These are phyloP conservation scores for Balansia obtecta DNA, from an alignment of 2,329 filamentous ascomycete species.

Conservation along the genomic window DNA sequence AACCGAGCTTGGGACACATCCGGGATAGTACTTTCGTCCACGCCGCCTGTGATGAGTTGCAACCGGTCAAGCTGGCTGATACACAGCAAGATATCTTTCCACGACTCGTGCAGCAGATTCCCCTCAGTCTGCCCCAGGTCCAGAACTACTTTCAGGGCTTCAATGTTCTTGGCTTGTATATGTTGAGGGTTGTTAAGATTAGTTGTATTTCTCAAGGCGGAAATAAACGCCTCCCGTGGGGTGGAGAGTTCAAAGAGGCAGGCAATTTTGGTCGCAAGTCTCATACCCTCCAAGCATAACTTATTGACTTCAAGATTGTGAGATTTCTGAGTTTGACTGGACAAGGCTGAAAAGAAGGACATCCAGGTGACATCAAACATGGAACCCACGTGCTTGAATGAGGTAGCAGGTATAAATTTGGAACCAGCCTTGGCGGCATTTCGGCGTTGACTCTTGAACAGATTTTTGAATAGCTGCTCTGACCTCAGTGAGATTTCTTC, in stretches of 20 bases:
- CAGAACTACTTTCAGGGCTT: conserved; percentile 81
- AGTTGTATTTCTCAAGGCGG: conserved; percentile 82
- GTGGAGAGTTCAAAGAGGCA: conserved; percentile 89
- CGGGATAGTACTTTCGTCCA: conserved; percentile 83
- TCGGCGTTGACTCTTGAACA: conserved; percentile 79
- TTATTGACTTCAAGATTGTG: conserved; percentile 88
- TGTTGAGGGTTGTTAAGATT: conserved; percentile 93
- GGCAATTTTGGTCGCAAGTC: conserved; percentile 81
- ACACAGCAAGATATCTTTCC: conserved; percentile 90
- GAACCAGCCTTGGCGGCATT: conserved; percentile 57
- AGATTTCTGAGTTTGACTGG: conserved; percentile 83
- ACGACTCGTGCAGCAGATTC: conserved; percentile 77
- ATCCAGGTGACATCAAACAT: conserved; percentile 99
- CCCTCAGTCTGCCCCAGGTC: conserved; percentile 91
- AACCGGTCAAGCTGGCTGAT: conserved; percentile 92
- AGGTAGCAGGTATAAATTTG: conserved; percentile 84
- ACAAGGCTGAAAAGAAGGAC: conserved; percentile 93
- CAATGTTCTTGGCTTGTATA: conserved; percentile 91
- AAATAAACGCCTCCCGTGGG: conserved; percentile 90
- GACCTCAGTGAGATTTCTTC: conserved; percentile 72
- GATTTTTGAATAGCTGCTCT: conserved; percentile 81
- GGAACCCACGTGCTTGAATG: conserved; percentile 85
- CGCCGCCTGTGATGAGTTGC: conserved; percentile 86
- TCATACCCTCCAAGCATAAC: conserved; percentile 89
- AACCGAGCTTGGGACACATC: conserved; percentile 81